Evolutionary conservation across 75 land plant genomes (phyloP), one percentile per base, ranked within the genome.

Genomic region (Sequoiadendron giganteum): DNA sequence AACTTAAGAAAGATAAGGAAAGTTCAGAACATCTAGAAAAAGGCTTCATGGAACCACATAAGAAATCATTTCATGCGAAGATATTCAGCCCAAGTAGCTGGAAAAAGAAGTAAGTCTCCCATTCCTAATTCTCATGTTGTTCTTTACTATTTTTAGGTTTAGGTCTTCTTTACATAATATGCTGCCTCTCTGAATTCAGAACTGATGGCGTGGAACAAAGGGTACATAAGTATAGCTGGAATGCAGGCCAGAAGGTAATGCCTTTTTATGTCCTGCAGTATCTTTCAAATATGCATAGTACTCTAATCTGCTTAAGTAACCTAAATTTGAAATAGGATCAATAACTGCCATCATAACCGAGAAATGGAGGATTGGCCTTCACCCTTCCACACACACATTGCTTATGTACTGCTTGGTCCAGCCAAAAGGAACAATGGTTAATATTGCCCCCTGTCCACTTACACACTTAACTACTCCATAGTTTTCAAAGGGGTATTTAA

Each of bases 31-130:
- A 40, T 38, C 45, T 38, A 19, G 42, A 78, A 39, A 39, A 78
- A 38, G 25, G 2, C 43, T 78, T 78, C 25, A 78, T 38, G 81
- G 45, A 78, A 6, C 43, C 81, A 38, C 45, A 79, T 79, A 79
- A 36, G 82, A 79, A 79, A 10, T 42, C 47, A 42, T 19, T 79
- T 42, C 47, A 79, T 40, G 47, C 47, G 42, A 79, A 79, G 47
- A 79, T 79, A 79, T 79, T 79, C 47, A 79, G 25, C 45, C 82
- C 82, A 79, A 79, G 82, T 42, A 79, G 39, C 82, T 79, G 47
- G 82, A 79, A 40, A 42, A 79, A 79, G 82, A 19, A 36, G 82
- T 79, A 40, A 79, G 47, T 79, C 11, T 79, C 43, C 25, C 9
- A 6, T 25, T 65, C 8, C 1, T 65, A 25, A 65, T 78, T 78